Evolutionary conservation across 1,284 basidiomycete species (phyloP).

Genomic region (Inonotus hispidus): DNA sequence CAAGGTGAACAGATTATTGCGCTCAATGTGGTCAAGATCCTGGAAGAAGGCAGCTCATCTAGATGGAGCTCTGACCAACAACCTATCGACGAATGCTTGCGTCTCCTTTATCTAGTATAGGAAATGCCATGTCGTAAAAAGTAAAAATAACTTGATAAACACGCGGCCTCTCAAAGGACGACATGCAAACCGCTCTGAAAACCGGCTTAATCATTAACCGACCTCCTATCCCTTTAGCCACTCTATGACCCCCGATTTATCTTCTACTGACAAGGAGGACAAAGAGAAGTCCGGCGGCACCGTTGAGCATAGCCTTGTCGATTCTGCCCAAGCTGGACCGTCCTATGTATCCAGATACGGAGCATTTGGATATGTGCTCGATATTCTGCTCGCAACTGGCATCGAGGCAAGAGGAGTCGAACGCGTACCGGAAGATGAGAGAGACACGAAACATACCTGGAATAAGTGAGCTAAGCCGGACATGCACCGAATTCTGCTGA

Average conservation of each 20-base stretch:
- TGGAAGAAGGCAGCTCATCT: too few species aligned
- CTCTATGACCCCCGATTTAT: not conserved
- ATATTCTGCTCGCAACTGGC: constrained; percentile 37
- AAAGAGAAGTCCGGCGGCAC: constrained; percentile 10
- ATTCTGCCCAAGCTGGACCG: constrained; percentile 26
- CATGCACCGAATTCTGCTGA: not conserved
- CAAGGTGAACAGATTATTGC: too few species aligned
- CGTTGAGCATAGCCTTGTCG: not conserved
- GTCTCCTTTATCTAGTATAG: too few species aligned
- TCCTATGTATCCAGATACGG: constrained; percentile 34
- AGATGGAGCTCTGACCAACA: too few species aligned
- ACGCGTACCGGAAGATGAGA: constrained; percentile 43
- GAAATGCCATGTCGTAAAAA: too few species aligned
- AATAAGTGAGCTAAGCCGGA: constrained; percentile 36
- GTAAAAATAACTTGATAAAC: not conserved
- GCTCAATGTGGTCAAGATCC: too few species aligned
- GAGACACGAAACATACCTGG: constrained; percentile 42
- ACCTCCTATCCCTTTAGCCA: not conserved
- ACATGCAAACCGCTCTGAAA: not conserved
- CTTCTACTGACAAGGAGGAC: not conserved
- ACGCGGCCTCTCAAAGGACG: not conserved
- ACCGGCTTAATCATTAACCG: not conserved
- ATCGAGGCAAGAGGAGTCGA: constrained; percentile 49
- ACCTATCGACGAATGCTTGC: too few species aligned
- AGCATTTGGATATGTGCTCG: constrained; percentile 32